A percentile compares a stretch with the other conserved stretches of the same genome.
These are phyloP conservation scores for Microcos paniculata DNA, from an alignment of 345 rosid species.

Conservation along the genomic window DNA sequence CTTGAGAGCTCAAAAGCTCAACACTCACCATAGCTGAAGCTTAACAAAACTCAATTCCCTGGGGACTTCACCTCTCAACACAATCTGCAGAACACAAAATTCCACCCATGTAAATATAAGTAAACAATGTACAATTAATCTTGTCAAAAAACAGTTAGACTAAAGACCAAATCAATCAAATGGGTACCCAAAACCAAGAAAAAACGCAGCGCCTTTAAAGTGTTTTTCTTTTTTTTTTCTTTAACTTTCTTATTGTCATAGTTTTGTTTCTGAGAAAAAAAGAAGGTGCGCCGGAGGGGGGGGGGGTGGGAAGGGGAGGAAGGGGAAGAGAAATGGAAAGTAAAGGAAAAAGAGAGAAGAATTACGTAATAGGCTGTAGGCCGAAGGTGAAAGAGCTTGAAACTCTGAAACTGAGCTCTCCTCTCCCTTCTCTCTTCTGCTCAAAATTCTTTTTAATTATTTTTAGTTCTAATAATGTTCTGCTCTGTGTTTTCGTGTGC, in stretches of 20 bases:
- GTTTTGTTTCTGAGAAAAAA: fast-evolving
- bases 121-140: background rate
- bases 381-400: no score
- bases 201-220: background rate
- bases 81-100: background rate
- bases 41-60: background rate
- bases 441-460: no score
- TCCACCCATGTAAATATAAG: background rate
- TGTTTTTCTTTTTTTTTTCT: background rate
- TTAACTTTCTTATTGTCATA: background rate
- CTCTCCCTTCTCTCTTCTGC: no score
- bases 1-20: background rate
- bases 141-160: background rate
- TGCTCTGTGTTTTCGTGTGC: no score
- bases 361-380: no score
- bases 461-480: no score
- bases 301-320: no score
- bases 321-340: no score
- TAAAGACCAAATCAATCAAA: background rate
- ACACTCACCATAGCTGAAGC: conserved; percentile 13
- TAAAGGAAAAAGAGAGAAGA: no score
- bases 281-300: no score
- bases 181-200: background rate
- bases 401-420: no score
- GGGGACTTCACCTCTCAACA: background rate